Base-by-base conservation (phyloP, 1,284 basidiomycete genomes). In the Fomitopsis pinicola region DNA sequence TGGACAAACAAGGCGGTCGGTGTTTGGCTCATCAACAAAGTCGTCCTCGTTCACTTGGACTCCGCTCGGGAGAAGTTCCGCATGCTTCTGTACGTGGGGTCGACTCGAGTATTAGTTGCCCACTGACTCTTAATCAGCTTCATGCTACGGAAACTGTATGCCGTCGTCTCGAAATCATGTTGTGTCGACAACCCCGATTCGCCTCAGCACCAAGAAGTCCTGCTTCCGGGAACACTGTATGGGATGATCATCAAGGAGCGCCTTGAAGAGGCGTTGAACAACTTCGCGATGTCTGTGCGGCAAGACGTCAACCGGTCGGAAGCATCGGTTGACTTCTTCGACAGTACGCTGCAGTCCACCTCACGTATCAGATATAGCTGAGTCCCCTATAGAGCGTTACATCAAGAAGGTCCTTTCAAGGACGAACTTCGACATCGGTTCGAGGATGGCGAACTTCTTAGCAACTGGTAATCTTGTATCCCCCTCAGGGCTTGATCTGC, bases 221-320 rank as follows among this genome's bases (percentile, higher is more conserved):
- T 99, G 15, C 87, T 99, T 44, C 97, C 97, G 1, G 97, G 97
- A 38, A 89, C 84, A 67, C 77, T 99, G 33, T 98, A 98, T 74
- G 92, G 89, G 57, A 97, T 97, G 91, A 98, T 99, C 72, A 92
- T 99, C 80, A 98, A 98, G 77, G 97, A 99, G 76, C 88, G 94
- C 64, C 82, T 99, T 63, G 97, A 98, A 69, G 97, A 98, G 75
- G 89, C 88, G 19, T 77, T 98, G 57, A 89, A 85, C 68, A 84
- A 84, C 64, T 85, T 98, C 69, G 86, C 90, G 56, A 78, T 77
- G 59, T 90, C 86, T 68, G 91, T 98, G 65, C 77, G 78, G 19
- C 77, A 81, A 59, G 97, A 99, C 71, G 83, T 97, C 19, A 77
- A 86, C 36, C 84, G 87, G 68, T 86, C 86, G 64, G 87, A 89